Conservation (phyloP, 768 basidiomycete species). For the Hebeloma cylindrosporum region DNA sequence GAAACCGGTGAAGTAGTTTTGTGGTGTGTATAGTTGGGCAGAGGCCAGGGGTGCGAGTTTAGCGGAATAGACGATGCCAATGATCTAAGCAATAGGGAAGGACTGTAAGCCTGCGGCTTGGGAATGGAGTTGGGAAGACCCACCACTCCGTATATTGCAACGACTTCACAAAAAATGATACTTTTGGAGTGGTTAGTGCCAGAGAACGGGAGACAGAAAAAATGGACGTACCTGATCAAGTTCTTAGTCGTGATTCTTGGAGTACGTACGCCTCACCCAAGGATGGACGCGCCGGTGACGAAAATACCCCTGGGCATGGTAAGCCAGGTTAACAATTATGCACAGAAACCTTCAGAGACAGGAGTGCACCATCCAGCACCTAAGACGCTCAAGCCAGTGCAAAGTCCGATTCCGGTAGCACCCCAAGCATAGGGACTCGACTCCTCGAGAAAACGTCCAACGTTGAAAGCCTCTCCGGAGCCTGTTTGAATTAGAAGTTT, state of each 20-base stretch:
- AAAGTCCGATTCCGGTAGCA: constrained; percentile 85
- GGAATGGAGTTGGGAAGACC: constrained; percentile 28
- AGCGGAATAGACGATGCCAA: constrained; percentile 93
- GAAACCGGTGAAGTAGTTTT: constrained; percentile 94
- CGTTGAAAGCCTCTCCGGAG: constrained; percentile 90
- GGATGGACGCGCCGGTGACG: constrained; percentile 93
- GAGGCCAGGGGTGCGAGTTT: constrained; percentile 68
- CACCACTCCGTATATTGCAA: constrained; percentile 97
- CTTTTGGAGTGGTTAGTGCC: constrained; percentile 38
- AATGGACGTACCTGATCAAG: constrained; percentile 73
- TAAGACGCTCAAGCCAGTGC: constrained; percentile 89
- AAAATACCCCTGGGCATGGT: constrained; percentile 82
- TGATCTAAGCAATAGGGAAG: constrained; percentile 55
- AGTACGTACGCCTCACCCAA: constrained; percentile 92
- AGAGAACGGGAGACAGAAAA: neutral
- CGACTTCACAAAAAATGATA: constrained; percentile 99
- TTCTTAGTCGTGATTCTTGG: constrained; percentile 98
- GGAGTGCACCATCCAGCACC: constrained; percentile 89
- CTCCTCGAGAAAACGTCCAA: constrained; percentile 92
- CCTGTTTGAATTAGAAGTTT: constrained; percentile 38
- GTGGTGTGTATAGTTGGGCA: constrained; percentile 69
- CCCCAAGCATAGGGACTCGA: constrained; percentile 94
- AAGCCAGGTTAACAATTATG: constrained; percentile 7
- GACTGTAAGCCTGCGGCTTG: constrained; percentile 1
- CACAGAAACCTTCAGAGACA: neutral